phyloP scores from a whole-genome alignment of 2,329 filamentous ascomycete species.

The Drechslerella stenobrocha region DNA sequence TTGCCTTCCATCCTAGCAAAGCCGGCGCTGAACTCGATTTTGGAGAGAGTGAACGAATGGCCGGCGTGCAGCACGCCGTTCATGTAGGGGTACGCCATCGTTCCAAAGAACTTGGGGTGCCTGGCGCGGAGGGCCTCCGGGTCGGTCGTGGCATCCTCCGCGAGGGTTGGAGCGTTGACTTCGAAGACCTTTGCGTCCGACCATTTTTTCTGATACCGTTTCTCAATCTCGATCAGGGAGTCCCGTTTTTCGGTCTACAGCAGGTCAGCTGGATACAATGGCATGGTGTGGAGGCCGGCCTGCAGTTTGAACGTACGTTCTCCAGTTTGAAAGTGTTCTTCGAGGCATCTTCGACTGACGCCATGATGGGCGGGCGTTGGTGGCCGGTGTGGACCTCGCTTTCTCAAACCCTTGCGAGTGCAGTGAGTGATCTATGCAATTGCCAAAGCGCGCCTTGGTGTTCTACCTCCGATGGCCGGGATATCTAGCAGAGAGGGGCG shows the following conservation, averaged over 20 bases:
- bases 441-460: neutral
- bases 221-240: conserved; percentile 77
- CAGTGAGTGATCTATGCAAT: neutral
- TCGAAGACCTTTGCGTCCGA: conserved; percentile 77
- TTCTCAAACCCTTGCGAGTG: neutral
- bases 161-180: conserved; percentile 76
- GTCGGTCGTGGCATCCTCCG: conserved; percentile 75
- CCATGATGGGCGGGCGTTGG: conserved; percentile 35
- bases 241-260: conserved; percentile 81
- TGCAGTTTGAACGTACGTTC: conserved; percentile 57
- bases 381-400: neutral
- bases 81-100: conserved; percentile 78
- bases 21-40: conserved; percentile 88
- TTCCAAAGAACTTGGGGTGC: conserved; percentile 87
- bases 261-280: conserved; percentile 50
- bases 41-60: conserved; percentile 87
- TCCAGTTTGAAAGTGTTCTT: conserved; percentile 69
- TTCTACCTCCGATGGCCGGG: neutral
- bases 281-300: conserved; percentile 42
- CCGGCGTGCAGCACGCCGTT: conserved; percentile 88
- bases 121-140: conserved; percentile 75
- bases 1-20: conserved; percentile 90
- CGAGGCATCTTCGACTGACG: conserved; percentile 50
- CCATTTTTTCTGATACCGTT: conserved; percentile 90
- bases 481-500: neutral